Conservation (phyloP, 108 stramenopile genomes). For the Skeletonema costatum region DNA sequence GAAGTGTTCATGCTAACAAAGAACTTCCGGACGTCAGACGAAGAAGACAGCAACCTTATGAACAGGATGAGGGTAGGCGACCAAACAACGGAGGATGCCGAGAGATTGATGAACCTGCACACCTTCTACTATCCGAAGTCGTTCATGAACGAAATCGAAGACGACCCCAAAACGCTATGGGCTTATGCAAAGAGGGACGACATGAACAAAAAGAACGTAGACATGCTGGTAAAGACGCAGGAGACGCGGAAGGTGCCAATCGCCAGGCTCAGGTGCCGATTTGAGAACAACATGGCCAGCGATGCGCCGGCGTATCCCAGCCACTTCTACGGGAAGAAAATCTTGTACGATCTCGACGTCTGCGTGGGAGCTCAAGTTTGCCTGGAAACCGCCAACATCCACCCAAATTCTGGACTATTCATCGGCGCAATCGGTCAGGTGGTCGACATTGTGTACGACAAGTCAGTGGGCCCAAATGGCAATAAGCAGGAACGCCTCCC, state of each 20-base stretch:
- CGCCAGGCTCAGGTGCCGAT: neutral
- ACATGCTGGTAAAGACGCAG: neutral
- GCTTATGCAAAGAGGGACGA: neutral
- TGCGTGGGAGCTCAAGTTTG: neutral
- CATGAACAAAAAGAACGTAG: neutral
- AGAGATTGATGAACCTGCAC: neutral
- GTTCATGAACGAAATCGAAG: neutral
- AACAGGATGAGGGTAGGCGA: neutral
- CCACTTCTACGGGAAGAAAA: neutral
- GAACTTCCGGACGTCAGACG: neutral
- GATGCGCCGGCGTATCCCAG: no score
- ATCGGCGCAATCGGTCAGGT: no score
- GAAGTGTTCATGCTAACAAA: neutral
- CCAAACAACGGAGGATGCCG: neutral
- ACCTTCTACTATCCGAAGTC: neutral
- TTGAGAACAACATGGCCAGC: neutral
- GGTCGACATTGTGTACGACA: no score
- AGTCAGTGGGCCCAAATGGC: no score
- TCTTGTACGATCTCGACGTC: neutral
- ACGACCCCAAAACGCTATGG: neutral
- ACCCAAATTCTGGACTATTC: neutral
- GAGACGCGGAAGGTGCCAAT: neutral
- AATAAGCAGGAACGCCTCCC: neutral
- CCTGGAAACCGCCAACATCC: neutral
- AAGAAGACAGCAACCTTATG: neutral